Percentiles rank a stretch among this genome's conserved stretches.
These are phyloP conservation scores for Salvia splendens DNA, from an alignment of 257 asterid species.

Conservation along the genomic window DNA sequence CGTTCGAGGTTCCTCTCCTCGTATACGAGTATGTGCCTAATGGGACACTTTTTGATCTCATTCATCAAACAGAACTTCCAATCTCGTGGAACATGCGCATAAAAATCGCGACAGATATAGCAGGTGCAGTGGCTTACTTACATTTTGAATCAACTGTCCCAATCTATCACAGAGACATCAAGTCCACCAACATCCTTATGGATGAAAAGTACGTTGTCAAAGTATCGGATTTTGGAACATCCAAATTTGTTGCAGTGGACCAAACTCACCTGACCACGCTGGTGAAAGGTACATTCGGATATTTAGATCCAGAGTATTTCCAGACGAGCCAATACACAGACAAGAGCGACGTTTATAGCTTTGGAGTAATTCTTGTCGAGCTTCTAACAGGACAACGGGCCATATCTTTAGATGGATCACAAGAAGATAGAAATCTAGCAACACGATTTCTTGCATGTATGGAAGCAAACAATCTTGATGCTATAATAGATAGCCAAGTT, in stretches of 20 bases:
- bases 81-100: slow-evolving; percentile 26
- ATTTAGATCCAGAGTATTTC: background rate
- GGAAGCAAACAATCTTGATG: no score
- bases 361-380: no score
- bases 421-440: no score
- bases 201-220: background rate
- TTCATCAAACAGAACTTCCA: background rate
- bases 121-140: slow-evolving; percentile 29
- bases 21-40: slow-evolving; percentile 24
- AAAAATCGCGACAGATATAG: background rate
- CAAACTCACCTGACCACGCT: background rate
- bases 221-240: background rate
- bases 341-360: no score
- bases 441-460: no score
- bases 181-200: background rate
- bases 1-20: slow-evolving; percentile 22
- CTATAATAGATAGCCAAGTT: no score
- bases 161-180: slow-evolving; percentile 27
- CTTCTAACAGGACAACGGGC: no score
- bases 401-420: no score
- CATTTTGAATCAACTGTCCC: slow-evolving; percentile 30
- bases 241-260: background rate
- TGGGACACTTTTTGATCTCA: slow-evolving; percentile 30
- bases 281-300: background rate
- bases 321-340: background rate